phyloP scores from a whole-genome alignment of 306 rosid genomes.

The Adenanthera pavonina region DNA sequence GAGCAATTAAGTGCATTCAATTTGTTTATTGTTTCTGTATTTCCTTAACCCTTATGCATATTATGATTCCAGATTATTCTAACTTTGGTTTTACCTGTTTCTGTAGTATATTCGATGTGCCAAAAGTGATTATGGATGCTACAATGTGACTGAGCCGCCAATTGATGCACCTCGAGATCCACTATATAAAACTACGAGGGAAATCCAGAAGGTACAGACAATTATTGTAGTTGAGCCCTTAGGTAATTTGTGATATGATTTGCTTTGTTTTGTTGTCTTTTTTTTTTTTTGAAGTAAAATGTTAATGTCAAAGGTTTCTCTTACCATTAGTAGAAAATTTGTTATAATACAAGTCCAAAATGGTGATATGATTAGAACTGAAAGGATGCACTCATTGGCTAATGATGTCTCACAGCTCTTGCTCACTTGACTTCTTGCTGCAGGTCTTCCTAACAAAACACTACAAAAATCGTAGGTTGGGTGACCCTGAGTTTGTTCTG shows the following conservation, averaged over 20 bases:
- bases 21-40: background rate
- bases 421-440: conserved; percentile 33
- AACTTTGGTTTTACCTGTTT: conserved; percentile 27
- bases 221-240: conserved; percentile 22
- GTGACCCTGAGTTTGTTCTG: conserved; percentile 84
- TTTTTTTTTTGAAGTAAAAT: background rate
- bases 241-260: conserved; percentile 7
- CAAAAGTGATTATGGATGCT: conserved; percentile 75
- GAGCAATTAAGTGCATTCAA: conserved; percentile 4
- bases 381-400: conserved; percentile 18
- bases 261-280: background rate
- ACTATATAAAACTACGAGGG: conserved; percentile 79
- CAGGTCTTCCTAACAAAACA: conserved; percentile 93
- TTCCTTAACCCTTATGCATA: background rate
- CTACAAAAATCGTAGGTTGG: conserved; percentile 76
- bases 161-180: conserved; percentile 96
- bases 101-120: conserved; percentile 90
- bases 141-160: conserved; percentile 94
- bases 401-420: background rate
- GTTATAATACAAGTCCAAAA: background rate
- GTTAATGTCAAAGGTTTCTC: background rate
- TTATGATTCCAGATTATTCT: background rate
- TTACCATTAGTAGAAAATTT: background rate
- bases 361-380: background rate
- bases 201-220: conserved; percentile 68